Evolutionary conservation across 345 rosid genomes (phyloP), one percentile per base, ranked within the genome.

Genomic region (Boechera divaricarpa): DNA sequence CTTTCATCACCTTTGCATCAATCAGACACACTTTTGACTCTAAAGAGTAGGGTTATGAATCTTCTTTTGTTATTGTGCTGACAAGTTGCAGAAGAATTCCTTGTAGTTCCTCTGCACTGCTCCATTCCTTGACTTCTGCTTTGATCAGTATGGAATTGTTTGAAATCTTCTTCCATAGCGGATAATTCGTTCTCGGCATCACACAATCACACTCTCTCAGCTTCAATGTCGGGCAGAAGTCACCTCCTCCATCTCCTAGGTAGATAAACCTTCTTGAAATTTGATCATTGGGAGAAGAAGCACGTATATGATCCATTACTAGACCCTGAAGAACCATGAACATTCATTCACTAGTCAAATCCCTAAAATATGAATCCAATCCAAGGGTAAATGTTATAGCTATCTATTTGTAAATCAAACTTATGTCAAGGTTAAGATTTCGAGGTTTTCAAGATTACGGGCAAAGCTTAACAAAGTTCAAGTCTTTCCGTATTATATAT

Each of bases 241-340:
- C 98, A 41, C 92, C 92, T 83, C 83, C 83, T 54, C 98, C 98
- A 35, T 93, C 98, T 76, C 98, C 97, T 1, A 89, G 84, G 83
- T 91, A 93, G 71, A 93, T 82, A 75, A 83, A 79, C 59, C 79
- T 85, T 44, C 5, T 84, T 2, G n/a, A 2, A 33, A 32, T 44
- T 53, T 42, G 45, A 38, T 69, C 63, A 21, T 65, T 69, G 33
- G 79, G 29, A 60, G 45, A 69, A 13, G 87, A 82, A 60, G 78
- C 80, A 11, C 68, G 75, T 36, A 88, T 75, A 31, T 72, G 78
- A 57, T 89, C 86, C 70, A 93, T 83, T 60, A 91, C 87, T 72
- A 79, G 21, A 57, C 97, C 98, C 97, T 93, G 79, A 18, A 13
- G 41, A 29, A 54, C 33, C 35, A 54, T 0, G 12, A 47, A 47